These are phyloP conservation scores for Zopfia rhizophila DNA, from an alignment of 2,329 filamentous ascomycete genomes.

Conservation along the genomic window DNA sequence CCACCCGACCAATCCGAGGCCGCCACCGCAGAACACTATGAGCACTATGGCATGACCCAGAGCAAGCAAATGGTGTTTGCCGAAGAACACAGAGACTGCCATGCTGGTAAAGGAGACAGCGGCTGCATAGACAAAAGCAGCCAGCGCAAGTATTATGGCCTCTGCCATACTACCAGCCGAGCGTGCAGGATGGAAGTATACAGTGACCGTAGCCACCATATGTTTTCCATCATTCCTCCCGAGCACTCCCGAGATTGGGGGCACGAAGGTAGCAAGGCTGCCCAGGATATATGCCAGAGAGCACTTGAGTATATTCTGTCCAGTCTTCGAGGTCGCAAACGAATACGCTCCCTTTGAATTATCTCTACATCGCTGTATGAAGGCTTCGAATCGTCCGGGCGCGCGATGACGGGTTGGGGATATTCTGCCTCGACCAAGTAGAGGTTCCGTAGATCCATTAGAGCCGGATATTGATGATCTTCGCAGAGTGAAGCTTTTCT, in stretches of 20 bases:
- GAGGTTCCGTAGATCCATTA: slow-evolving; percentile 55
- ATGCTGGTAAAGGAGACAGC: slow-evolving; percentile 84
- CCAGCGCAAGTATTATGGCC: slow-evolving; percentile 78
- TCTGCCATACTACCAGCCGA: slow-evolving; percentile 91
- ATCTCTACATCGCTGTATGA: slow-evolving; percentile 50
- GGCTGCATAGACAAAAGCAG: slow-evolving; percentile 82
- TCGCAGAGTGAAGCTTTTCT: slow-evolving; percentile 81
- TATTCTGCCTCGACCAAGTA: slow-evolving; percentile 43
- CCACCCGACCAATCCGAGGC: slow-evolving; percentile 89
- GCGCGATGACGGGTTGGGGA: slow-evolving; percentile 41
- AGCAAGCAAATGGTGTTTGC: slow-evolving; percentile 71
- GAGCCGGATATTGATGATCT: slow-evolving; percentile 52
- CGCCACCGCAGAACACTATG: slow-evolving; percentile 84
- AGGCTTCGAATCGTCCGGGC: slow-evolving; percentile 41
- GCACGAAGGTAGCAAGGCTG: slow-evolving; percentile 85
- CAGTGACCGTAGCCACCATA: slow-evolving; percentile 90
- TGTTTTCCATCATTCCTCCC: slow-evolving; percentile 92
- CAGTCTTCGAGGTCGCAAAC: slow-evolving; percentile 77
- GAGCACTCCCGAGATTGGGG: slow-evolving; percentile 75
- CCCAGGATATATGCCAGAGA: slow-evolving; percentile 88
- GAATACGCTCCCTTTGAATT: slow-evolving; percentile 55
- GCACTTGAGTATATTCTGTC: slow-evolving; percentile 87
- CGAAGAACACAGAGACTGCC: slow-evolving; percentile 85
- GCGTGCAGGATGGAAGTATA: slow-evolving; percentile 92
- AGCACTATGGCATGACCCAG: slow-evolving; percentile 83